phyloP scores from a whole-genome alignment of 208 protist genomes.

The Strigomonas galati region DNA sequence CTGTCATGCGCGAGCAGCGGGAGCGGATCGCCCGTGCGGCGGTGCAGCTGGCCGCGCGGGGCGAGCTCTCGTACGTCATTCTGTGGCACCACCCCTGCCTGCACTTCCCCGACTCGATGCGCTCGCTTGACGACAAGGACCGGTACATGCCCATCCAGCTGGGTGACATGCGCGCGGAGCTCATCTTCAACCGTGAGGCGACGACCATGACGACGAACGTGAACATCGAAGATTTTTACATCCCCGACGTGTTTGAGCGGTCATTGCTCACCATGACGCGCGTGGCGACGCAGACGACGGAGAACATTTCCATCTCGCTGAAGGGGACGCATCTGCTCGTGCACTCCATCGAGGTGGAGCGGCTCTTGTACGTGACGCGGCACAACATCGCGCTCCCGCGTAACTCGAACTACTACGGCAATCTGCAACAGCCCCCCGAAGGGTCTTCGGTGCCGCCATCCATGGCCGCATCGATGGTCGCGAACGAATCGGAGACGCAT shows the following conservation, averaged over 20 bases:
- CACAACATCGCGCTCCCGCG: conserved; percentile 60
- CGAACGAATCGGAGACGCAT: no score
- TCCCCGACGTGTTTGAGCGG: conserved; percentile 65
- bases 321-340: conserved; percentile 51
- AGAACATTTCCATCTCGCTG: conserved; percentile 38
- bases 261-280: conserved; percentile 38
- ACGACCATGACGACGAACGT: conserved; percentile 23
- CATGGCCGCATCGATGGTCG: neutral
- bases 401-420: conserved; percentile 45
- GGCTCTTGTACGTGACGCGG: conserved; percentile 48
- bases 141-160: conserved; percentile 62
- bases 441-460: neutral
- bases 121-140: conserved; percentile 14
- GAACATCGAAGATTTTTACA: conserved; percentile 57
- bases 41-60: conserved; percentile 48
- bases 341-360: conserved; percentile 59
- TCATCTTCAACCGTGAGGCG: conserved; percentile 42
- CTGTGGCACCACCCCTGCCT: conserved; percentile 76
- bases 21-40: conserved; percentile 56
- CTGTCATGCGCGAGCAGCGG: conserved; percentile 77
- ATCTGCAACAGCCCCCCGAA: conserved; percentile 7
- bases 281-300: conserved; percentile 11
- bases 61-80: conserved; percentile 42
- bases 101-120: conserved; percentile 52
- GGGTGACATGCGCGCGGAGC: conserved; percentile 55